Evolutionary conservation across 768 basidiomycete species (phyloP).

Genomic region (Cystofilobasidium ferigula): DNA sequence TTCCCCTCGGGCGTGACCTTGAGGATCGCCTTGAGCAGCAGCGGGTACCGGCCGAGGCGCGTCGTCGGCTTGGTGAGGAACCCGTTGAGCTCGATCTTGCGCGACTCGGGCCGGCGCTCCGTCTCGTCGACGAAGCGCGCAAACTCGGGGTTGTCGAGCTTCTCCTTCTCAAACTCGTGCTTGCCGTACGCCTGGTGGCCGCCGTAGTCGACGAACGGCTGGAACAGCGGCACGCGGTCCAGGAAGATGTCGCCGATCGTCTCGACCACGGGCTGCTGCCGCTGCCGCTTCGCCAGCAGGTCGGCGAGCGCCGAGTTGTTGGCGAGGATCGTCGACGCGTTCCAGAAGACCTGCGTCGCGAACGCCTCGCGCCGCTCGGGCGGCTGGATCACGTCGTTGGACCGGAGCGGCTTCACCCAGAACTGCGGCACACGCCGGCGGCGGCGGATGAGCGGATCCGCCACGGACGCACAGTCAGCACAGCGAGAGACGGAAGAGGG

Average conservation of each 20-base stretch:
- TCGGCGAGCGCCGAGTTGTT: constrained; percentile 89
- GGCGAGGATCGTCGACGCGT: constrained; percentile 79
- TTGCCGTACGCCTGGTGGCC: constrained; percentile 96
- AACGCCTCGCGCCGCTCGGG: constrained; percentile 67
- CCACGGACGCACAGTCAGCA: not conserved
- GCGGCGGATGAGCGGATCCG: no score
- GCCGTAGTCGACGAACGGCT: constrained; percentile 88
- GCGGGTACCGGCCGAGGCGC: constrained; percentile 88
- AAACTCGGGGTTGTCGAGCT: constrained; percentile 80
- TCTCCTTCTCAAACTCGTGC: constrained; percentile 99
- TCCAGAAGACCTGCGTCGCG: constrained; percentile 94
- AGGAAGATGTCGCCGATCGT: constrained; percentile 81
- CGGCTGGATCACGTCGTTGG: constrained; percentile 60
- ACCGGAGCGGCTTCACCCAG: constrained; percentile 80
- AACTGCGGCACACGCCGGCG: no score
- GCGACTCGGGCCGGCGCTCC: constrained; percentile 84
- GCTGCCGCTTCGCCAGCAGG: constrained; percentile 86
- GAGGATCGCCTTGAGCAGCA: constrained; percentile 77
- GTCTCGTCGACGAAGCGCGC: constrained; percentile 88
- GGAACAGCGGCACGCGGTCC: constrained; percentile 75
- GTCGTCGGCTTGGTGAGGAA: constrained; percentile 98
- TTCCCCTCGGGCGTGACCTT: constrained; percentile 87
- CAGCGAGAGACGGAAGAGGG: not conserved
- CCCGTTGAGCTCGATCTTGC: constrained; percentile 92
- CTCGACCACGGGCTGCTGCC: constrained; percentile 85